Conservation (phyloP, 2,329 filamentous ascomycete genomes). For the Periconia sp. region DNA sequence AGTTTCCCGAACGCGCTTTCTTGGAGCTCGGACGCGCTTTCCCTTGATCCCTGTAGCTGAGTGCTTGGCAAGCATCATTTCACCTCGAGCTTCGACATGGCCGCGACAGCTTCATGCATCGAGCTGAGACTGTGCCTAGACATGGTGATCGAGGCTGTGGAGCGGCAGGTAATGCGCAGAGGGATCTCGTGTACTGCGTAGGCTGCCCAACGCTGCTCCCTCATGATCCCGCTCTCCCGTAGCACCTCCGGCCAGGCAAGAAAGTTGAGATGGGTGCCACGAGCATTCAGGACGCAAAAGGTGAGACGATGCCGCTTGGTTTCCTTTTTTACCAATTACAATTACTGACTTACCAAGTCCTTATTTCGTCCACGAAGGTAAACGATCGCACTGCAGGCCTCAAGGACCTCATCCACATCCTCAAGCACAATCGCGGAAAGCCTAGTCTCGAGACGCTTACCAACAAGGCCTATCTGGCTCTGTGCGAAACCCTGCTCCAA, state of each 20-base stretch:
- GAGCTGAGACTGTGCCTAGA: too few species aligned
- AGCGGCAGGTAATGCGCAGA: too few species aligned
- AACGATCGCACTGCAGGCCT: conserved; percentile 59
- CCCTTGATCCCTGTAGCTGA: conserved; percentile 15
- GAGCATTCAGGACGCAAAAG: conserved; percentile 44
- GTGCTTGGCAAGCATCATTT: conserved; percentile 15
- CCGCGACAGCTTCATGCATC: too few species aligned
- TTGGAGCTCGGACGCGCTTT: conserved; percentile 31
- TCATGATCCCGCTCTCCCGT: conserved; percentile 5
- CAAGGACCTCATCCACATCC: conserved; percentile 61
- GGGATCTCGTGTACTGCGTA: too few species aligned
- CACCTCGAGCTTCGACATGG: conserved; percentile 21
- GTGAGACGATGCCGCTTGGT: conserved; percentile 19
- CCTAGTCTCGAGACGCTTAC: conserved; percentile 57
- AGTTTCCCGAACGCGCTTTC: conserved; percentile 33
- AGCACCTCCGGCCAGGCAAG: conserved; percentile 11
- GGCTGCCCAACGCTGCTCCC: not conserved
- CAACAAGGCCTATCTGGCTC: conserved; percentile 79
- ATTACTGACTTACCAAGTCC: conserved; percentile 28
- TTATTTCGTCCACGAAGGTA: conserved; percentile 32
- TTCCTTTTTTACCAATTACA: not conserved
- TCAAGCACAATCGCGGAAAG: conserved; percentile 59
- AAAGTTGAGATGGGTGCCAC: conserved; percentile 34
- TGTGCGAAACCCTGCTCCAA: conserved; percentile 82
- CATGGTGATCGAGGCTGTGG: too few species aligned